phyloP scores from a whole-genome alignment of 1,139 yeast species.

The Pichia sp. region DNA sequence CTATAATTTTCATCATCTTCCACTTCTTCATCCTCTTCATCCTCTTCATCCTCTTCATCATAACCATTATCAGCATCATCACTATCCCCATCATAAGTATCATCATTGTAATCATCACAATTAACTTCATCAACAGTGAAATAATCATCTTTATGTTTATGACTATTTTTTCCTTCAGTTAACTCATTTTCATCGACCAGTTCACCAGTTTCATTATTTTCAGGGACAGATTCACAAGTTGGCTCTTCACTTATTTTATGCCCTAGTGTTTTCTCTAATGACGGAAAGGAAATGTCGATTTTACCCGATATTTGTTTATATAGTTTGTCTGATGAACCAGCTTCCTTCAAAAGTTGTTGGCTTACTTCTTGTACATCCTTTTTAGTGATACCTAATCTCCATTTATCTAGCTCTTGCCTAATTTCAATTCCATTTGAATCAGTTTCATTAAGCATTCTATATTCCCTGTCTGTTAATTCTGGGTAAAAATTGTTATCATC shows the following conservation, averaged over 20 bases:
- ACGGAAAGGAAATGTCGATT: background rate
- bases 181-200: background rate
- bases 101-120: too few relatives aligned
- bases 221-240: background rate
- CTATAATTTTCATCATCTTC: background rate
- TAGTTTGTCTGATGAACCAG: background rate
- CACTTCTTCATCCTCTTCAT: background rate
- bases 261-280: background rate
- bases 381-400: slow-evolving; percentile 4
- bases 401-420: slow-evolving; percentile 1
- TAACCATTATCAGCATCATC: too few relatives aligned
- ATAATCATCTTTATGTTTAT: background rate
- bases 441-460: background rate
- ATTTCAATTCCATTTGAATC: slow-evolving; percentile 3
- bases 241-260: background rate
- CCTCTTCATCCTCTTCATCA: background rate
- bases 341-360: background rate
- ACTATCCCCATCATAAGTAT: too few relatives aligned
- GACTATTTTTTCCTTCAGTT: background rate
- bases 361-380: slow-evolving; percentile 4
- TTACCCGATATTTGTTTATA: slow-evolving; percentile 1
- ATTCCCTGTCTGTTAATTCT: background rate
- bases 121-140: background rate
- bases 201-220: background rate
- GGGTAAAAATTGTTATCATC: slow-evolving; percentile 9